Percentiles rank a stretch among this genome's conserved stretches.
phyloP scores from a whole-genome alignment of 2,329 filamentous ascomycete species.

The Cordyceps cicadae region DNA sequence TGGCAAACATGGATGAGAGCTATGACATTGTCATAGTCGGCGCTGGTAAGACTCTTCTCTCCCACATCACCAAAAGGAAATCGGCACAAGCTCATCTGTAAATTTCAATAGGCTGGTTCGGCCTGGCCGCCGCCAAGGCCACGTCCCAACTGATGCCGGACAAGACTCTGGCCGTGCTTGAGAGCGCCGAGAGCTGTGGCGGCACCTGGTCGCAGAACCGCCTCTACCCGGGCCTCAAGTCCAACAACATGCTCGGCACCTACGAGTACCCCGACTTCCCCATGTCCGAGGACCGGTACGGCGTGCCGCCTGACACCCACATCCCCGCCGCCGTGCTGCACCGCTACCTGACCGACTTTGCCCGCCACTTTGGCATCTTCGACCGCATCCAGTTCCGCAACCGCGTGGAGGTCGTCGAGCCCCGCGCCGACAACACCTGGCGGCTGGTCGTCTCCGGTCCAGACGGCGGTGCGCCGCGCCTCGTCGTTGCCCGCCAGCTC shows the following conservation, averaged over 20 bases:
- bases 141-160: conserved; percentile 41
- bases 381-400: conserved; percentile 41
- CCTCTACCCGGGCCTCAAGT: conserved; percentile 51
- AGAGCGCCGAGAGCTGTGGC: conserved; percentile 42
- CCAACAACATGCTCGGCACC: conserved; percentile 55
- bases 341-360: conserved; percentile 29
- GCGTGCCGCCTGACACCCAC: conserved; percentile 24
- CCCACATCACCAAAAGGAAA: neutral
- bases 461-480: neutral
- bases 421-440: conserved; percentile 12
- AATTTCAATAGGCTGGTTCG: conserved; percentile 34
- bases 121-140: conserved; percentile 44
- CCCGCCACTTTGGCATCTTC: conserved; percentile 38
- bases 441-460: conserved; percentile 17
- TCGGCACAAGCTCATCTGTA: neutral
- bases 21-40: neutral
- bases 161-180: conserved; percentile 40
- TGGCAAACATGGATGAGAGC: neutral
- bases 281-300: conserved; percentile 41
- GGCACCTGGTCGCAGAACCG: conserved; percentile 54
- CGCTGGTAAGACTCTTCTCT: neutral
- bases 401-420: conserved; percentile 36
- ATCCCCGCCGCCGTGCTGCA: conserved; percentile 30
- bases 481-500: conserved; percentile 29
- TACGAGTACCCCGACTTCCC: conserved; percentile 59